phyloP scores from a whole-genome alignment of 1,284 basidiomycete genomes.

The Trichosporon sp. region DNA sequence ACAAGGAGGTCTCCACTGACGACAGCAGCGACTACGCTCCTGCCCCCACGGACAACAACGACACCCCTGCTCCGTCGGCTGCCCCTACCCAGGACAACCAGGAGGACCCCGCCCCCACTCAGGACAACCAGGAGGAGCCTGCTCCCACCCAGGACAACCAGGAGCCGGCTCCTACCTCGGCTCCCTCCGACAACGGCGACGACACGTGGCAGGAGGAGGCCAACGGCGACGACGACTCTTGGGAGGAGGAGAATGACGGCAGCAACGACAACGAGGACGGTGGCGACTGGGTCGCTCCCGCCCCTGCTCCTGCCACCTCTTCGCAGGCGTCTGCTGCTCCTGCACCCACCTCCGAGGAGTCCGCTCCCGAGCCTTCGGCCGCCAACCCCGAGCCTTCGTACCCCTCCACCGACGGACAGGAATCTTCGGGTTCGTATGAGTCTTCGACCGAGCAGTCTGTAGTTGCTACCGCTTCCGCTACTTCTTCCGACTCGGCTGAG shows the following conservation, averaged over 20 bases:
- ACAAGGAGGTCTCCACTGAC: background rate
- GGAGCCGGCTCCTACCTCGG: background rate
- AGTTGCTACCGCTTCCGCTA: background rate
- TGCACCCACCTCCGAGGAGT: background rate
- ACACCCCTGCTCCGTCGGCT: constrained; percentile 8
- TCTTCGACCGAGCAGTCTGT: constrained; percentile 4
- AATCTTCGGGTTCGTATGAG: background rate
- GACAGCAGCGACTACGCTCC: constrained; percentile 1
- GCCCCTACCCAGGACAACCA: constrained; percentile 1
- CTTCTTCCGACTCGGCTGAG: background rate
- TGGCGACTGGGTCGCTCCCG: background rate
- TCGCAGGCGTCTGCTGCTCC: background rate
- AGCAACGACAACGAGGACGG: background rate
- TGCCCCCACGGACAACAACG: constrained; percentile 7
- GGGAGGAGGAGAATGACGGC: background rate
- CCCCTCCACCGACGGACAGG: background rate
- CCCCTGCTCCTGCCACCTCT: constrained; percentile 6
- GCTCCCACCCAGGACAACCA: background rate
- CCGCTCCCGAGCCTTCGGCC: background rate
- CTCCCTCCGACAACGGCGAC: background rate
- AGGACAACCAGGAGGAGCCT: background rate
- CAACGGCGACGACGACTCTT: background rate
- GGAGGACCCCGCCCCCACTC: background rate
- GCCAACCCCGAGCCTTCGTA: background rate
- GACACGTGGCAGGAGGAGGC: background rate